A percentile compares a stretch with the other conserved stretches of the same genome.
Evolutionary conservation across 164 flowering plant genomes (phyloP).

Genomic region (Stephania japonica): DNA sequence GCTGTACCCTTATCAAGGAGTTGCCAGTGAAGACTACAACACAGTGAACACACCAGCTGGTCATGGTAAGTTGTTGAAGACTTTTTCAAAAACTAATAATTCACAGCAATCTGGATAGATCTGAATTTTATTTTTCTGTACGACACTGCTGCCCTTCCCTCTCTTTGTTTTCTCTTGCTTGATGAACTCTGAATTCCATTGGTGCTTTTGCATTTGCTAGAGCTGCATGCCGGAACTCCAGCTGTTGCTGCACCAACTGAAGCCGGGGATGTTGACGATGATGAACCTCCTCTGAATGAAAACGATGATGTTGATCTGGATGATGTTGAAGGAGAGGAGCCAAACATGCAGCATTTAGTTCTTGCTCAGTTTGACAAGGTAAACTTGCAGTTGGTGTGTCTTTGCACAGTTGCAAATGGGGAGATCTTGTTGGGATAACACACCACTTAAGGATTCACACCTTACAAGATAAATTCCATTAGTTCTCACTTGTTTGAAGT

Average conservation of each 20-base stretch:
- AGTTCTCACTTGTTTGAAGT: too few species aligned
- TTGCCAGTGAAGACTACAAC: constrained; percentile 82
- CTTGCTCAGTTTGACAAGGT: constrained; percentile 98
- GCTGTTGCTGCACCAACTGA: constrained; percentile 50
- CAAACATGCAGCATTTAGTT: constrained; percentile 76
- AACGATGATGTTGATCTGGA: constrained; percentile 79
- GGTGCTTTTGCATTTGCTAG: constrained; percentile 27
- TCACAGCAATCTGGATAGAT: background rate
- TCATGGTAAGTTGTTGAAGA: constrained; percentile 38
- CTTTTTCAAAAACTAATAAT: background rate
- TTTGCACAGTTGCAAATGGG: background rate
- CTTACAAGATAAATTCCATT: background rate
- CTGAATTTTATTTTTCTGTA: background rate
- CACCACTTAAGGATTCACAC: background rate
- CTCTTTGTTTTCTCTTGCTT: constrained; percentile 5
- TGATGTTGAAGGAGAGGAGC: constrained; percentile 77
- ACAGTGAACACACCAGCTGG: constrained; percentile 72
- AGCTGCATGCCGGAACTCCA: constrained; percentile 59
- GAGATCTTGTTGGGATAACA: background rate
- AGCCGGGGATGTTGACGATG: constrained; percentile 58
- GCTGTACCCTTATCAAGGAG: constrained; percentile 84
- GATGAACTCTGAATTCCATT: background rate
- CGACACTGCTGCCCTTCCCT: background rate
- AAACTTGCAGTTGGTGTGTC: background rate
- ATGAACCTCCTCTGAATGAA: constrained; percentile 78